phyloP scores from a whole-genome alignment of 257 asterid genomes.

The Solanum chilense region DNA sequence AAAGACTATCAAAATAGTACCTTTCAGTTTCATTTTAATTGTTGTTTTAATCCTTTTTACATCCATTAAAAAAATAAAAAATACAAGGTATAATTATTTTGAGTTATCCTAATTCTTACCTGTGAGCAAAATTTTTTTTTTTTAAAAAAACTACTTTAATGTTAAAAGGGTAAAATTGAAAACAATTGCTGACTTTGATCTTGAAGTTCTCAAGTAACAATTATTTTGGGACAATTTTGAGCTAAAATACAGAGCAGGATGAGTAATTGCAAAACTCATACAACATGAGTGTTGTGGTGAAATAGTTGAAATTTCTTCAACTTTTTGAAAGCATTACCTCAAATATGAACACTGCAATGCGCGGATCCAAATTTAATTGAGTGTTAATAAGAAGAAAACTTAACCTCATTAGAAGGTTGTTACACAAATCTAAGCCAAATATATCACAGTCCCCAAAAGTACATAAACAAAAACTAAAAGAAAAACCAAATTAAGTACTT shows the following conservation, averaged over 20 bases:
- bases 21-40: neutral
- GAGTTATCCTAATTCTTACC: neutral
- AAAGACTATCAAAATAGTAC: neutral
- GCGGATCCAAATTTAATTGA: neutral
- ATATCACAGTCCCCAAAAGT: neutral
- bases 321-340: neutral
- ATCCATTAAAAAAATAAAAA: neutral
- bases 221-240: too few species aligned
- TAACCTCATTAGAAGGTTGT: neutral
- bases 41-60: neutral
- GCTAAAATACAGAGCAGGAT: neutral
- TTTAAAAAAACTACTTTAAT: too few species aligned
- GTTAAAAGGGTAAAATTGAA: neutral
- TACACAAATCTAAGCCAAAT: neutral
- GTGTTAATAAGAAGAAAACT: neutral
- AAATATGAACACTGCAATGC: rapidly evolving
- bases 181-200: neutral
- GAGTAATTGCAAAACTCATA: neutral
- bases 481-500: neutral
- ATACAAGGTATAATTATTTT: neutral
- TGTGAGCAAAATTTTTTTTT: neutral
- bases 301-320: neutral
- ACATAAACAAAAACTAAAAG: neutral
- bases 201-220: neutral
- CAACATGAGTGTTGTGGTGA: neutral